These are phyloP conservation scores for Neurospora terricola DNA, from an alignment of 495 filamentous ascomycete species.

Conservation along the genomic window DNA sequence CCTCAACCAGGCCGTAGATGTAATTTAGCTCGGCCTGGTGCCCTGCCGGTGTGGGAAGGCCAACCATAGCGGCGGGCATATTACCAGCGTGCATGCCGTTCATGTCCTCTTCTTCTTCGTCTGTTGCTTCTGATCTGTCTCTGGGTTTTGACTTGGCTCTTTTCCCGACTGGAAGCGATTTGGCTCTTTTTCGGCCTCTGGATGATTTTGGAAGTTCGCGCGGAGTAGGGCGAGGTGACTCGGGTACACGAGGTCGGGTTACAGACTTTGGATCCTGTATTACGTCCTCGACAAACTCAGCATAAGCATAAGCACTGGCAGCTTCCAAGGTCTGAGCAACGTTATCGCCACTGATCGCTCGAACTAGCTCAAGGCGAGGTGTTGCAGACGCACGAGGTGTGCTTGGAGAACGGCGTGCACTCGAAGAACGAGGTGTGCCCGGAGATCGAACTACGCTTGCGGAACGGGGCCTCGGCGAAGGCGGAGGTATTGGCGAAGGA, in stretches of 20 bases:
- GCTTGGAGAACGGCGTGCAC: neutral
- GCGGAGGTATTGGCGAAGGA: neutral
- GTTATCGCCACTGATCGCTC: neutral
- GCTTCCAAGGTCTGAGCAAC: neutral
- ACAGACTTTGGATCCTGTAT: neutral
- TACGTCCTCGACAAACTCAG: neutral
- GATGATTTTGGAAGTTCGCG: neutral
- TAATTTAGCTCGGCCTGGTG: conserved; percentile 83
- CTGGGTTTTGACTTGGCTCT: neutral
- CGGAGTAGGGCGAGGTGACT: neutral
- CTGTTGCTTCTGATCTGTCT: conserved; percentile 5
- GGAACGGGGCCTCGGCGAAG: neutral
- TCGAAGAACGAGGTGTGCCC: neutral
- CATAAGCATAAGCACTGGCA: neutral
- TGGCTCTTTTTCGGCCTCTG: neutral
- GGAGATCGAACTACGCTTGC: neutral
- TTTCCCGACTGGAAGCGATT: neutral
- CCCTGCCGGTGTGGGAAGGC: conserved; percentile 61
- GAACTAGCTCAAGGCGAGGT: neutral
- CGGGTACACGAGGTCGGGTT: neutral
- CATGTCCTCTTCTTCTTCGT: conserved; percentile 31
- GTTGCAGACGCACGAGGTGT: neutral
- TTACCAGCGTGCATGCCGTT: conserved; percentile 51
- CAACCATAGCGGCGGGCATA: conserved; percentile 34
- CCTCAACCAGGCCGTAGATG: conserved; percentile 73